Evolutionary conservation across 345 rosid species (phyloP).

Genomic region (Eucalyptus pumila): DNA sequence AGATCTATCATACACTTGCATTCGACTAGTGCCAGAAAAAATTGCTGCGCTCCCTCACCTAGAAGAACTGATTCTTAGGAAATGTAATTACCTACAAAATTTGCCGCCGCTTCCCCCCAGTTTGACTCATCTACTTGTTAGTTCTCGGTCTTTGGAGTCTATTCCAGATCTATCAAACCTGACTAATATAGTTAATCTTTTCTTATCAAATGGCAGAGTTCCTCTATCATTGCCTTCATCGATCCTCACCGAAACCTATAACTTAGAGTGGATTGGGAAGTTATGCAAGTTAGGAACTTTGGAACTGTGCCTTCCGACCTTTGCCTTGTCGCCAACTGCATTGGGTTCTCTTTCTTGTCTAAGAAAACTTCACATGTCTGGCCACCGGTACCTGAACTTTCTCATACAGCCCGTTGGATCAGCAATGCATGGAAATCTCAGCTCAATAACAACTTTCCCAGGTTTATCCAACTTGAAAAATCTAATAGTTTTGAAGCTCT

Average conservation of each 20-base stretch:
- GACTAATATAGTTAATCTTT: neutral
- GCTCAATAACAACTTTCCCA: neutral
- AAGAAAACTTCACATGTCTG: neutral
- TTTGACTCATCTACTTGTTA: neutral
- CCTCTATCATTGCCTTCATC: fast-evolving
- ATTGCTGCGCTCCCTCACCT: neutral
- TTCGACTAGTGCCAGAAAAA: neutral
- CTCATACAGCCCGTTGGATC: neutral
- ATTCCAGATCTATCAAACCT: neutral
- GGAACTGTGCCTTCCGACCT: neutral
- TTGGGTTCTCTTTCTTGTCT: neutral
- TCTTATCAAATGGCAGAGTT: fast-evolving
- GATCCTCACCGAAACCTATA: neutral
- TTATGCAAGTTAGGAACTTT: neutral
- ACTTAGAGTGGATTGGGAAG: neutral
- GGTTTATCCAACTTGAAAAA: neutral
- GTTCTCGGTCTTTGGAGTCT: neutral
- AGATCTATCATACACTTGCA: neutral
- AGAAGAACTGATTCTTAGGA: neutral
- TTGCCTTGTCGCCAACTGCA: neutral
- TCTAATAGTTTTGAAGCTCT: neutral
- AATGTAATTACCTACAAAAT: fast-evolving
- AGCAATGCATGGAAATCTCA: neutral
- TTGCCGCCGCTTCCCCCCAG: neutral
- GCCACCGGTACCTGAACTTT: fast-evolving